A percentile compares a stretch with the other conserved stretches of the same genome.
phyloP scores from a whole-genome alignment of 495 filamentous ascomycete species.

The Trichocladium antarcticum region DNA sequence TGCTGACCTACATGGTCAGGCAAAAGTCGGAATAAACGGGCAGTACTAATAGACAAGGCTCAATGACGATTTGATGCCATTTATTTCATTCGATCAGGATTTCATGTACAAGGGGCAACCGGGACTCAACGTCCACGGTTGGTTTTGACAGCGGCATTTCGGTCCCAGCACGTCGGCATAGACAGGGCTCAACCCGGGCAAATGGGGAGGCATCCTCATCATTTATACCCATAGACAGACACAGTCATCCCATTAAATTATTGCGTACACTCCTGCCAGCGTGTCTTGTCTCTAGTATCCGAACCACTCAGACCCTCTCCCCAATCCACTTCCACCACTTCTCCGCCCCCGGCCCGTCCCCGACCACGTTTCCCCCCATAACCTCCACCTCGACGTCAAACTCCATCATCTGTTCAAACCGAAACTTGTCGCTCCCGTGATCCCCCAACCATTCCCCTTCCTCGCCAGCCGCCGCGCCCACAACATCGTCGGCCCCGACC shows the following conservation, averaged over 20 bases:
- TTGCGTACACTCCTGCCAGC: not conserved
- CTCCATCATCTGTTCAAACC: slow-evolving; percentile 70
- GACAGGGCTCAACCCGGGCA: slow-evolving; percentile 23
- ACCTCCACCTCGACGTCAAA: slow-evolving; percentile 71
- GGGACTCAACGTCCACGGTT: slow-evolving; percentile 20
- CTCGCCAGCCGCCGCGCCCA: slow-evolving; percentile 29
- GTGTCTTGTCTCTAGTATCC: not conserved
- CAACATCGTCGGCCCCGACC: slow-evolving; percentile 48
- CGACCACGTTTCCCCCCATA: slow-evolving; percentile 63
- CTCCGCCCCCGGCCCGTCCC: slow-evolving; percentile 57
- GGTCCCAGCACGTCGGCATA: slow-evolving; percentile 1
- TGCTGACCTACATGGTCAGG: slow-evolving; percentile 86
- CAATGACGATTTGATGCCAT: not conserved
- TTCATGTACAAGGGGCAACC: not conserved
- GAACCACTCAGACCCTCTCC: slow-evolving; percentile 16
- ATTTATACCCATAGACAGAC: slow-evolving; percentile 10
- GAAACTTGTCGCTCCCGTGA: slow-evolving; percentile 62
- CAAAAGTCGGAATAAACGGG: slow-evolving; percentile 30
- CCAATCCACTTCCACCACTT: slow-evolving; percentile 85
- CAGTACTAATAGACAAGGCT: not conserved
- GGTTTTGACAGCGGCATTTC: not conserved
- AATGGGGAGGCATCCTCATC: slow-evolving; percentile 12
- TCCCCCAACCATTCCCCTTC: slow-evolving; percentile 76
- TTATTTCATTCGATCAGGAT: not conserved
- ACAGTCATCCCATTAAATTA: not conserved